These are phyloP conservation scores for Emmonsia crescens DNA, from an alignment of 2,329 filamentous ascomycete genomes.

Conservation along the genomic window DNA sequence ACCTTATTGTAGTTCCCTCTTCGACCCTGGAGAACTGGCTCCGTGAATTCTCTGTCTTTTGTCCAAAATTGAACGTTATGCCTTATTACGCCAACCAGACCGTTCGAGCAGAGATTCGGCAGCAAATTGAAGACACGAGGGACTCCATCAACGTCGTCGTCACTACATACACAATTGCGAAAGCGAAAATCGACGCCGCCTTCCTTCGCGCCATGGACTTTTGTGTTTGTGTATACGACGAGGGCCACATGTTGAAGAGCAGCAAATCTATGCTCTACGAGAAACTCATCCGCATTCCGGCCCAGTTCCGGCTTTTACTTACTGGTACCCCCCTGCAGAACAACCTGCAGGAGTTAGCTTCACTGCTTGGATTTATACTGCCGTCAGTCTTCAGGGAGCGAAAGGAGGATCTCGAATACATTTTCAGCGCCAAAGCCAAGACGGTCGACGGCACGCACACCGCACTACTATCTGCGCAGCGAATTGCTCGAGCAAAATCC, in stretches of 20 bases:
- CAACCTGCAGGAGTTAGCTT: slow-evolving; percentile 84
- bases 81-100: slow-evolving; percentile 62
- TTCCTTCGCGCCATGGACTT: slow-evolving; percentile 54
- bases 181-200: slow-evolving; percentile 48
- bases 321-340: slow-evolving; percentile 93
- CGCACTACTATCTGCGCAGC: slow-evolving; percentile 73
- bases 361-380: slow-evolving; percentile 88
- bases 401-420: slow-evolving; percentile 66
- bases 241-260: slow-evolving; percentile 90
- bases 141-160: slow-evolving; percentile 59
- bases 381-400: slow-evolving; percentile 69
- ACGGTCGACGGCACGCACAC: slow-evolving; percentile 63
- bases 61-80: slow-evolving; percentile 60
- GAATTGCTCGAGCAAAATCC: slow-evolving; percentile 73
- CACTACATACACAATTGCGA: slow-evolving; percentile 60
- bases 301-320: slow-evolving; percentile 75
- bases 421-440: slow-evolving; percentile 87
- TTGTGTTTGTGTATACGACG: slow-evolving; percentile 66
- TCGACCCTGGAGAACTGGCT: slow-evolving; percentile 96
- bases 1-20: slow-evolving; percentile 81
- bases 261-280: slow-evolving; percentile 70
- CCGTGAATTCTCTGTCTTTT: slow-evolving; percentile 78
- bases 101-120: slow-evolving; percentile 57
- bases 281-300: slow-evolving; percentile 63
- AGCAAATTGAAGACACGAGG: slow-evolving; percentile 53